Evolutionary conservation across 2,329 filamentous ascomycete genomes (phyloP).

Genomic region (Ascosphaera aggregata): DNA sequence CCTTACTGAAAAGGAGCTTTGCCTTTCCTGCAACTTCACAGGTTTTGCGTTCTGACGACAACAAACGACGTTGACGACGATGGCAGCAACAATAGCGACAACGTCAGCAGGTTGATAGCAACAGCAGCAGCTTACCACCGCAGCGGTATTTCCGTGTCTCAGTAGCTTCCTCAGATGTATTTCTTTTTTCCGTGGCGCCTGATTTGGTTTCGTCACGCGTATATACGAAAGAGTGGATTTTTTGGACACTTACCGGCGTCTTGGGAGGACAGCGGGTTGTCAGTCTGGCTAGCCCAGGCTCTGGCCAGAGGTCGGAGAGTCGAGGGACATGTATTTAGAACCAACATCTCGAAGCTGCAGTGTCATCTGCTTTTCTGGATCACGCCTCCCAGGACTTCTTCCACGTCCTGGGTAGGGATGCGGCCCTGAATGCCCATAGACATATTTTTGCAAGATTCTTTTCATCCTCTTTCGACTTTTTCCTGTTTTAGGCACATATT

Average conservation of each 20-base stretch:
- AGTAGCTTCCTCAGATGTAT: neutral
- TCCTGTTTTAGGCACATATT: conserved; percentile 1
- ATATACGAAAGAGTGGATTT: neutral
- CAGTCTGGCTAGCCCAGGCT: neutral
- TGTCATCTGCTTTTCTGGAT: neutral
- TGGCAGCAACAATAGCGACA: neutral
- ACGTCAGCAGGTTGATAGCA: neutral
- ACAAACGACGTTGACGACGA: no score
- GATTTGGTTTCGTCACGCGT: neutral
- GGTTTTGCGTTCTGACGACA: no score
- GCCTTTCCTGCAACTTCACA: no score
- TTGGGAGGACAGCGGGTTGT: neutral
- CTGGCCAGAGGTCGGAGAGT: neutral
- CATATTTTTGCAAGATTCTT: neutral
- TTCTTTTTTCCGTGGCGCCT: conserved; percentile 1
- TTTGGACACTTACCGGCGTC: no score
- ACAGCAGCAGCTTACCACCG: neutral
- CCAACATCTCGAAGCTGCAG: neutral
- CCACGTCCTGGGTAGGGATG: neutral
- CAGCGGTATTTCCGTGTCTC: neutral
- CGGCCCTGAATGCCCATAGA: neutral
- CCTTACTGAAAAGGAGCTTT: no score
- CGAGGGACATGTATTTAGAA: no score
- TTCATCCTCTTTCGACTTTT: conserved; percentile 1
- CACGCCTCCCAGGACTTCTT: neutral